phyloP scores from a whole-genome alignment of 73 alveolate species.

The Durusdinium trenchii region DNA sequence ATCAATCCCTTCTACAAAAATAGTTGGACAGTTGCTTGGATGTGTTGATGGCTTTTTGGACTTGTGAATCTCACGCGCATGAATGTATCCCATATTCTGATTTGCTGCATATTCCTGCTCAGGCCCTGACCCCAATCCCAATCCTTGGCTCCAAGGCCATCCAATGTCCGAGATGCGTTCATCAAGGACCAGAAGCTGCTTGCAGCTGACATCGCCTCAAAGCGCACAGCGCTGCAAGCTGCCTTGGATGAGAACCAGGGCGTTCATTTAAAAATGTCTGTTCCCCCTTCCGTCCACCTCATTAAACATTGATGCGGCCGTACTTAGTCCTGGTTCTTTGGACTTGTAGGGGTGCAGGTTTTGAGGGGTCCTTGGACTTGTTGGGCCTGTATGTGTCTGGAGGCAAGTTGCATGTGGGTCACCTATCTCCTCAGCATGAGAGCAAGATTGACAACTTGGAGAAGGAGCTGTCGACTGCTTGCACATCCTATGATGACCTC shows the following conservation, averaged over 20 bases:
- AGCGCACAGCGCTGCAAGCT: conserved; percentile 1
- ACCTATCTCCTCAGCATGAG: background rate
- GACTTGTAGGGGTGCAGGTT: background rate
- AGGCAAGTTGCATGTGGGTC: background rate
- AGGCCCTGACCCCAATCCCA: background rate
- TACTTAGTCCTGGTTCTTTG: background rate
- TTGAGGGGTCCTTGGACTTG: background rate
- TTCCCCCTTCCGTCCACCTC: background rate
- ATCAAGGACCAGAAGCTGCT: conserved; percentile 11
- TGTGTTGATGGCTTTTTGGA: no score
- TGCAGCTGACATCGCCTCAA: background rate
- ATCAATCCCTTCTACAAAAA: no score
- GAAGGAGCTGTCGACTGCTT: background rate
- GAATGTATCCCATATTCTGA: background rate
- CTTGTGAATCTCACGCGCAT: background rate
- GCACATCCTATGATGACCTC: background rate
- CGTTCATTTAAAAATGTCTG: background rate
- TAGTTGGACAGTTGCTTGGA: no score
- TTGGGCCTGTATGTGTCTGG: background rate
- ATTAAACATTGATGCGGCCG: background rate
- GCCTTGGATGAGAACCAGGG: conserved; percentile 14
- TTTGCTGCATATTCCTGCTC: background rate
- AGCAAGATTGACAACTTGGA: background rate
- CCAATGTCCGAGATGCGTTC: conserved; percentile 6
- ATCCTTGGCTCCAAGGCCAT: background rate